Evolutionary conservation across 306 rosid genomes (phyloP).

Genomic region (Gastrolobium villosum): DNA sequence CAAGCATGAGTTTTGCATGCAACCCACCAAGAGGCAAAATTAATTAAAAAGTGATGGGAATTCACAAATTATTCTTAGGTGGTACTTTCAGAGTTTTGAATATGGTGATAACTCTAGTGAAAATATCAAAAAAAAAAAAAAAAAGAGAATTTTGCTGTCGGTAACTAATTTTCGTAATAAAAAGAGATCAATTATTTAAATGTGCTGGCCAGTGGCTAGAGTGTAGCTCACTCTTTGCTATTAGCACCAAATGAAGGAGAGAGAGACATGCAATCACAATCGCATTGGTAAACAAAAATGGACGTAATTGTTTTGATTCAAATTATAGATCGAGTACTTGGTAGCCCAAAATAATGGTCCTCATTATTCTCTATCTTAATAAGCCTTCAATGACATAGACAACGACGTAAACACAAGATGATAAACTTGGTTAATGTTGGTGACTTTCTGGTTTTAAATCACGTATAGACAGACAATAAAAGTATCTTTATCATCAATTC

Average conservation of each 20-base stretch:
- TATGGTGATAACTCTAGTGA: background rate
- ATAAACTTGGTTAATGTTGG: background rate
- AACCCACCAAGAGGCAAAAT: background rate
- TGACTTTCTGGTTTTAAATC: slow-evolving; percentile 5
- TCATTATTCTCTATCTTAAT: background rate
- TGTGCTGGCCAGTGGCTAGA: background rate
- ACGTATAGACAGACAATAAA: background rate
- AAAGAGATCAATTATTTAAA: background rate
- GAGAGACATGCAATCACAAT: background rate
- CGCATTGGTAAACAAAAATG: background rate
- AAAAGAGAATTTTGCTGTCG: background rate
- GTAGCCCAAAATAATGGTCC: too few relatives aligned
- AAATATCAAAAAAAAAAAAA: background rate
- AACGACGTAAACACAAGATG: background rate
- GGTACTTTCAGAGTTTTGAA: background rate
- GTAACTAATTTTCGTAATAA: background rate
- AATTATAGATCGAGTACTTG: background rate
- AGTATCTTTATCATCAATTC: background rate
- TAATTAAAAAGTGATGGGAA: background rate
- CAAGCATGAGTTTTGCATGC: slow-evolving; percentile 1
- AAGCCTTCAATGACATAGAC: slow-evolving; percentile 2
- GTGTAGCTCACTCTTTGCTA: slow-evolving; percentile 11
- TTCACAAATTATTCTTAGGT: background rate
- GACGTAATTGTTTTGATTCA: background rate
- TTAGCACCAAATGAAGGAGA: background rate